A percentile compares a stretch with the other conserved stretches of the same genome.
These are phyloP conservation scores for Gracilaria domingensis DNA, from an alignment of 23 red algal genomes.

Conservation along the genomic window DNA sequence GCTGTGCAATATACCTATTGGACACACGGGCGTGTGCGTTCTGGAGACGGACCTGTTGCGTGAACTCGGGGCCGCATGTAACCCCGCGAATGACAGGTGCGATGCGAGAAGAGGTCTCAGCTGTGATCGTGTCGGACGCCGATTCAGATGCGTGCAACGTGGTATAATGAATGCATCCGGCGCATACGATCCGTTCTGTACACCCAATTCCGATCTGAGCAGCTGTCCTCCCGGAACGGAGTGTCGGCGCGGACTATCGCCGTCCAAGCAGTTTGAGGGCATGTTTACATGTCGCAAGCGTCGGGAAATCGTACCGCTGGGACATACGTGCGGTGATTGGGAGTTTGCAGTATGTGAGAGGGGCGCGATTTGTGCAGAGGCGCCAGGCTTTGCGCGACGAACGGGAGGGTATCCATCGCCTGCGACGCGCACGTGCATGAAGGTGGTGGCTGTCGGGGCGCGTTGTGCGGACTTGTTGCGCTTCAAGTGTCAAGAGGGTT, in stretches of 20 bases:
- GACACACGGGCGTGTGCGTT: neutral
- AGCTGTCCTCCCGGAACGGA: slow-evolving; percentile 4
- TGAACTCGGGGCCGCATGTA: neutral
- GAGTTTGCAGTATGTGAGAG: neutral
- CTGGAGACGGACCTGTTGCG: neutral
- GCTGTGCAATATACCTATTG: neutral
- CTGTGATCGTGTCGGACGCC: neutral
- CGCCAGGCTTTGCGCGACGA: neutral
- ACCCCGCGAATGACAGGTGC: neutral
- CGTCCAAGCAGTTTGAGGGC: neutral
- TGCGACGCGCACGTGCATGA: slow-evolving; percentile 5
- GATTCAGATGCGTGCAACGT: slow-evolving; percentile 4
- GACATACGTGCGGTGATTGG: neutral
- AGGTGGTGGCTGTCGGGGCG: neutral
- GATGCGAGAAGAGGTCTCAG: slow-evolving; percentile 9
- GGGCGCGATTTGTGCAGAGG: neutral
- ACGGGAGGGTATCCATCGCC: neutral
- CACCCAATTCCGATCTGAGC: neutral
- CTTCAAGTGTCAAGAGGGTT: slow-evolving; percentile 22
- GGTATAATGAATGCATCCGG: neutral
- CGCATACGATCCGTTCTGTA: neutral
- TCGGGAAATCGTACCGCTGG: neutral
- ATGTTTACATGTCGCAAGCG: neutral
- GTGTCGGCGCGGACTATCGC: neutral
- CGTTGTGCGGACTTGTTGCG: neutral